Evolutionary conservation across 2,329 filamentous ascomycete genomes (phyloP).

Genomic region (Clonostachys chloroleuca): DNA sequence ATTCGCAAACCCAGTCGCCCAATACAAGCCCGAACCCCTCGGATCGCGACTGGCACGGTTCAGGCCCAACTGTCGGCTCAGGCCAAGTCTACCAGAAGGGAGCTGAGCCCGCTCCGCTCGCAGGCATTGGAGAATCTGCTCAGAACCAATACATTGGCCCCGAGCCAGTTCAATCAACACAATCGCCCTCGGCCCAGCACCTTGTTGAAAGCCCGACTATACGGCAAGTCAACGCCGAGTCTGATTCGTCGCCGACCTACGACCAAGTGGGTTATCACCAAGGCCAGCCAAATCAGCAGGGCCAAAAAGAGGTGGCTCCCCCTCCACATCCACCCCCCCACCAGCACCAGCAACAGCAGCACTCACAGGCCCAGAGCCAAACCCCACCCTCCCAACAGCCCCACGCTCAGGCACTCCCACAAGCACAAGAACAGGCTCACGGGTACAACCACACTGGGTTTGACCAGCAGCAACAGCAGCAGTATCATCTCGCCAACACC

Average conservation of each 20-base stretch:
- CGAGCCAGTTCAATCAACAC: conserved; percentile 33
- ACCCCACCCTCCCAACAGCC: conserved; percentile 25
- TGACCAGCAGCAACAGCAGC: conserved; percentile 17
- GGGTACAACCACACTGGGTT: conserved; percentile 8
- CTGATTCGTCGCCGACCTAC: conserved; percentile 35
- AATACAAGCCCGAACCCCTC: conserved; percentile 10
- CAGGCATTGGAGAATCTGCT: conserved; percentile 34
- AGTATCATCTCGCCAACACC: conserved; percentile 16
- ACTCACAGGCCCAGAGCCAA: conserved; percentile 10
- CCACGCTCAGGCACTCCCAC: conserved; percentile 10
- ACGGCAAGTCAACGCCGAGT: conserved; percentile 40
- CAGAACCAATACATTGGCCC: conserved; percentile 25
- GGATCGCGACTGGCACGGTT: conserved; percentile 11
- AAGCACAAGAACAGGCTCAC: conserved; percentile 27
- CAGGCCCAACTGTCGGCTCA: conserved; percentile 3
- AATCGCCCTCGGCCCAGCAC: conserved; percentile 3
- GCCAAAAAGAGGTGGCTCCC: conserved; percentile 3
- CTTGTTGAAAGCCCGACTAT: conserved; percentile 29
- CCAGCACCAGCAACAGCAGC: conserved; percentile 3
- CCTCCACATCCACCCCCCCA: conserved; percentile 13
- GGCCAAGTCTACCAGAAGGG: conserved; percentile 10
- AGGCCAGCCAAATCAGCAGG: conserved; percentile 9
- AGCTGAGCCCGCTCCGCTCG: conserved; percentile 37
- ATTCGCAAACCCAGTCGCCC: conserved; percentile 4
- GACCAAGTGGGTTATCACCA: conserved; percentile 35